A percentile compares a stretch with the other conserved stretches of the same genome.
phyloP scores from a whole-genome alignment of 2,329 filamentous ascomycete genomes.

The Keithomyces neogunnii region DNA sequence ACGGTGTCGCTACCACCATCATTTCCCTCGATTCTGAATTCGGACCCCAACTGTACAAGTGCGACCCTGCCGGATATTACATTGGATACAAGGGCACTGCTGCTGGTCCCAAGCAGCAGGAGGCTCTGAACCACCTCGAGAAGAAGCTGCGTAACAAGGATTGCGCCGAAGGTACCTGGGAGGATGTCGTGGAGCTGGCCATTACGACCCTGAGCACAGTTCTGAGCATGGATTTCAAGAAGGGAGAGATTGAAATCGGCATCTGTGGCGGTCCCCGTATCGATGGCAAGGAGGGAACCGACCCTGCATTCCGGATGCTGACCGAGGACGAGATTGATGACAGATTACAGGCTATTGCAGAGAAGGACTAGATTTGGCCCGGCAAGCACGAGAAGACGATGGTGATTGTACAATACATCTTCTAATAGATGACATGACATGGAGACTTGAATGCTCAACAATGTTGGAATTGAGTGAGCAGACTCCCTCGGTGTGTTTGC shows the following conservation, averaged over 20 bases:
- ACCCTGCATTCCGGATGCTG: slow-evolving; percentile 74
- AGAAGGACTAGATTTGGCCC: slow-evolving; percentile 71
- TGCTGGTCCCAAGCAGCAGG: slow-evolving; percentile 95
- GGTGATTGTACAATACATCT: background rate
- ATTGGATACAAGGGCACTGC: slow-evolving; percentile 98
- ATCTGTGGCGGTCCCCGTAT: slow-evolving; percentile 82
- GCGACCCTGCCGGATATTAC: slow-evolving; percentile 95
- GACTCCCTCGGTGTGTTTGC: background rate
- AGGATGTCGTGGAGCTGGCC: slow-evolving; percentile 94
- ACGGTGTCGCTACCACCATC: slow-evolving; percentile 90
- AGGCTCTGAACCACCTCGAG: slow-evolving; percentile 96
- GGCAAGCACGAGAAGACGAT: background rate
- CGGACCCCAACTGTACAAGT: slow-evolving; percentile 95
- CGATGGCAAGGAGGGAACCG: slow-evolving; percentile 76
- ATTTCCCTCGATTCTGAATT: slow-evolving; percentile 89
- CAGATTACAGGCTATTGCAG: slow-evolving; percentile 91
- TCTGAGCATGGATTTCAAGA: slow-evolving; percentile 98
- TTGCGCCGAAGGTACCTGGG: slow-evolving; percentile 82
- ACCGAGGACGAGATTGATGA: slow-evolving; percentile 98
- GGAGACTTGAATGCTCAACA: background rate
- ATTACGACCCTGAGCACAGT: slow-evolving; percentile 95
- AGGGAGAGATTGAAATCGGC: slow-evolving; percentile 95
- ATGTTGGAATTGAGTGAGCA: background rate
- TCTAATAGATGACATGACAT: slow-evolving; percentile 1
- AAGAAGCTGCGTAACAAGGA: slow-evolving; percentile 99